Percentiles rank a stretch among this genome's conserved stretches.
These are phyloP conservation scores for Paxillus involutus DNA, from an alignment of 768 basidiomycete genomes.

Conservation along the genomic window DNA sequence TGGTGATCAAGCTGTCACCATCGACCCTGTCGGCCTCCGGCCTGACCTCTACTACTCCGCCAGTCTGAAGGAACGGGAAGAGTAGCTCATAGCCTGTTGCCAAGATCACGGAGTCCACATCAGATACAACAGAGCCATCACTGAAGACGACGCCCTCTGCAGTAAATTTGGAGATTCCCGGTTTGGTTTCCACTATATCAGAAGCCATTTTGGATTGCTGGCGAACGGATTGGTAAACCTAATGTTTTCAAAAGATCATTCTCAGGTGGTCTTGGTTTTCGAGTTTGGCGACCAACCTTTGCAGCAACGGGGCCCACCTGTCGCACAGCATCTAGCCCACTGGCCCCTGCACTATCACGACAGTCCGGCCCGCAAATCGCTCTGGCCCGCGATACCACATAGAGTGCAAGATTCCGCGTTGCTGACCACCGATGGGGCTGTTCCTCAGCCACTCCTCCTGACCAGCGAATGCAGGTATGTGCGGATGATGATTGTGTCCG, in stretches of 20 bases:
- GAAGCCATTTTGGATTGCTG: slow-evolving; percentile 17
- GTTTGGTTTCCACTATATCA: slow-evolving; percentile 29
- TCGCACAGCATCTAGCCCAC: slow-evolving; percentile 44
- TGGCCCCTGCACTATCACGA: slow-evolving; percentile 45
- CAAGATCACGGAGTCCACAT: slow-evolving; percentile 46
- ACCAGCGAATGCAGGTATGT: slow-evolving; percentile 43
- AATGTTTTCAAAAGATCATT: background rate
- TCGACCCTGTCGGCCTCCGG: slow-evolving; percentile 2
- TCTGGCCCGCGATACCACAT: slow-evolving; percentile 51
- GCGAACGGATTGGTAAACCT: slow-evolving; percentile 36
- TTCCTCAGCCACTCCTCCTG: slow-evolving; percentile 45
- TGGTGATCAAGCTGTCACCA: slow-evolving; percentile 36
- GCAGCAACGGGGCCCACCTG: slow-evolving; percentile 39
- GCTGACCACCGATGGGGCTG: slow-evolving; percentile 13
- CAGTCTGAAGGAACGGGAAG: slow-evolving; percentile 46
- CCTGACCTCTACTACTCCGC: slow-evolving; percentile 17
- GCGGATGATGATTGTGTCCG: slow-evolving; percentile 53
- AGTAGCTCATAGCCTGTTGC: slow-evolving; percentile 52
- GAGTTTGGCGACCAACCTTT: slow-evolving; percentile 30
- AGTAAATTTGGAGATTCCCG: slow-evolving; percentile 49
- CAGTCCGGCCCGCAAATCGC: slow-evolving; percentile 36
- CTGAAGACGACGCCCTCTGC: slow-evolving; percentile 39
- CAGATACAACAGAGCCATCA: slow-evolving; percentile 38
- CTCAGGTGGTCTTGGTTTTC: background rate
- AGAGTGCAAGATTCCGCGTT: slow-evolving; percentile 46